Percentiles rank a stretch among this genome's conserved stretches.
These are phyloP conservation scores for Amanita subjunquillea DNA, from an alignment of 768 basidiomycete genomes.

Conservation along the genomic window DNA sequence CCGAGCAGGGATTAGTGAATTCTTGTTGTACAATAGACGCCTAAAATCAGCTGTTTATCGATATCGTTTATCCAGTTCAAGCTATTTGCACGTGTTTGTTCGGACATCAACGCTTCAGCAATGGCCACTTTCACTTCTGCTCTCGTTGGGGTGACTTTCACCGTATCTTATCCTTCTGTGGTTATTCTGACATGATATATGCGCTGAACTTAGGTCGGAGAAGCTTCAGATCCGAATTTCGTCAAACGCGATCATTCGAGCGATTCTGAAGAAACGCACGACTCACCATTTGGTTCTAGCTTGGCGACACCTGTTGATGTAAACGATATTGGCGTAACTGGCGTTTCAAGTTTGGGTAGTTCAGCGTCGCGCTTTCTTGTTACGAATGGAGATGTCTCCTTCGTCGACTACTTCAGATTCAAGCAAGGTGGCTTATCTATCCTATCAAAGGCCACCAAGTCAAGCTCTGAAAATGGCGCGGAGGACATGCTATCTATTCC, in stretches of 20 bases:
- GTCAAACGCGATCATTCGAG: conserved; percentile 13
- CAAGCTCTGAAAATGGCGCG: neutral
- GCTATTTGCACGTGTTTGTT: neutral
- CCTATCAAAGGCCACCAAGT: neutral
- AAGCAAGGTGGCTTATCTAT: neutral
- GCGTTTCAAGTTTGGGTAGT: conserved; percentile 8
- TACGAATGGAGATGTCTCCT: neutral
- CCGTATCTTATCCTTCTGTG: too few species aligned
- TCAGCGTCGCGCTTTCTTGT: neutral
- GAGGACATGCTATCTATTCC: neutral
- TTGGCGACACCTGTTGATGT: conserved; percentile 29
- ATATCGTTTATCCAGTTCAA: too few species aligned
- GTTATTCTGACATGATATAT: neutral
- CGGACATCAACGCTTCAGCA: neutral
- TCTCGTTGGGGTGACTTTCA: neutral
- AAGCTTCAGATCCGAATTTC: neutral
- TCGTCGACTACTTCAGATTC: conserved; percentile 2
- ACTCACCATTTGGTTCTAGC: conserved; percentile 30
- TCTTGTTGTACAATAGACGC: too few species aligned
- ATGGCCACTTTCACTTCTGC: neutral
- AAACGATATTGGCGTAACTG: conserved; percentile 1
- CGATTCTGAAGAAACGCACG: conserved; percentile 28
- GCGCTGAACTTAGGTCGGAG: neutral
- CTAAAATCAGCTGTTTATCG: too few species aligned
- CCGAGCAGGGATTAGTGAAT: too few species aligned